Evolutionary conservation across 78 protist genomes (phyloP), one percentile per base, ranked within the genome.

Genomic region (Dictyostelium citrinum): DNA sequence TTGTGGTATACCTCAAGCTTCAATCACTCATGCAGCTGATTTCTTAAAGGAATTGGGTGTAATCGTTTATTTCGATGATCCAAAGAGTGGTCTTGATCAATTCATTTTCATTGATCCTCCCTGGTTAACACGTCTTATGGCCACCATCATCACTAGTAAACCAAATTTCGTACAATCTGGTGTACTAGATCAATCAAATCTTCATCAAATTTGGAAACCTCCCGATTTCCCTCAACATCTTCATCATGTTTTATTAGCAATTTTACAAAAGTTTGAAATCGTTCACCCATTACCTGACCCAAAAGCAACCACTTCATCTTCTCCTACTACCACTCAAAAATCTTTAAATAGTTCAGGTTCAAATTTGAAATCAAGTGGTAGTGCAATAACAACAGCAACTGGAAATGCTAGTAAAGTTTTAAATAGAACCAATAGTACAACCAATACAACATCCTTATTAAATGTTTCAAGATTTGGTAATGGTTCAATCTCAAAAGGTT

Each of bases 171-270:
- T 88, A 10, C 93, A 88, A 49, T 24, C 86, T 67, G 93, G 93
- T 88, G 93, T 88, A 1, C 33, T 88, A 17, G 93, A 78, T 31
- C 83, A 74, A 61, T 77, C 84, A 6, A 82, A 84, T 60, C 70
- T 95, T 7, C 92, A 79, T 37, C 90, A 90, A 72, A 95, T 95
- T 41, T 95, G 96, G 96, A 82, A 83, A 55, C 82, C 91, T 27
- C 96, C 96, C 1, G 90, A 81, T 76, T 95, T 84, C 90, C 96
- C 96, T 24, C 80, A 55, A 24, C 78, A 84, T 45, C 74, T 95
- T 33, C 91, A 95, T 55, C 83, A 72, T 79, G 90, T 81, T 20
- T 49, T 88, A 22, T 80, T 95, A 39, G 86, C 94, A 7, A 81
- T 95, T 14, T 67, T 95, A 3, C 95, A 95, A 58, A 60, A 74